Base-by-base conservation (phyloP, 345 rosid species). In the Cardiospermum halicacabum region DNA sequence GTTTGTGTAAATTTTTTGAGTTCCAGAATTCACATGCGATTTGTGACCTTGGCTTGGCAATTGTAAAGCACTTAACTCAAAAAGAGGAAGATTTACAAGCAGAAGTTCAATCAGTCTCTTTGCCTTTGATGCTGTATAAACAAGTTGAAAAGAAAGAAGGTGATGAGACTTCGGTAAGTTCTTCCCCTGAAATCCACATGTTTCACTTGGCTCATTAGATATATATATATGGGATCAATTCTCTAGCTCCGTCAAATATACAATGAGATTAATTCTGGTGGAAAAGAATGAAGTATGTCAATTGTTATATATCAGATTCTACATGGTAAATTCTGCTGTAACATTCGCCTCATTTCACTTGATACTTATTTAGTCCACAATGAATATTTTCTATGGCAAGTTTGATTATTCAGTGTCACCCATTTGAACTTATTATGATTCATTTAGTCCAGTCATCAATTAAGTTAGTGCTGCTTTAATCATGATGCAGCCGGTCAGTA, bases 21-120 rank as follows among this genome's bases (percentile, higher is more conserved):
- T 80, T 68, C 56, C 97, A 94, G 99, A 94, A 83, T 68, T 89
- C 96, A 21, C 85, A 85, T 73, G 97, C 96, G 67, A 78, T 94
- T 60, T 84, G 87, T 80, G 99, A 87, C 71, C 89, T 94, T 67
- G 99, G 98, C 71, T 73, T 93, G 74, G 78, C 84, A 45, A 78
- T 88, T 43, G 74, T 70, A 72, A 86, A 83, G 78, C 80, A 69
- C 73, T 74, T 91, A 53, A 71, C 73, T 68, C 78, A 54, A 64
- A 82, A 77, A 76, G 91, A 78, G 49, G 73, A 67, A 21, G 80
- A 72, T 64, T 47, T 78, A 10, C 80, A 81, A 74, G 83, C 56
- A 66, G 61, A 43, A 69, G 48, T 55, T 51, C 69, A 70, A 28
- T 47, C 80, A 53, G 77, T 80, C 72, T 72, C 85, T 62, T 77